These are phyloP conservation scores for Lipomyces mesembrius DNA, from an alignment of 805 yeast species.

Conservation along the genomic window DNA sequence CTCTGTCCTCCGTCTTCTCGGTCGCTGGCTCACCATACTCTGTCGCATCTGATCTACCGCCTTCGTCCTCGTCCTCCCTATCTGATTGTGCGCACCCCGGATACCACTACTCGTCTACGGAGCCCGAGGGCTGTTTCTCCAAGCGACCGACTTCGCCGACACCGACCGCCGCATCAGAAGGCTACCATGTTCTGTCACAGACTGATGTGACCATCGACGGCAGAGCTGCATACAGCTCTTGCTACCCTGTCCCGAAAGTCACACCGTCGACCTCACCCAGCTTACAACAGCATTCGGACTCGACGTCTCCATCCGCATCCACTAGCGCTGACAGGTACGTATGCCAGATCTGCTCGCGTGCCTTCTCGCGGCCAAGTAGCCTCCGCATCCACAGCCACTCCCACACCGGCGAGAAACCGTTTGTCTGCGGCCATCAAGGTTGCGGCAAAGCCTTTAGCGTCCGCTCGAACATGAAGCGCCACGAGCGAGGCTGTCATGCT, in stretches of 20 bases:
- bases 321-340: constrained; percentile 39
- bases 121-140: neutral
- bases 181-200: neutral
- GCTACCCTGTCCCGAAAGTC: neutral
- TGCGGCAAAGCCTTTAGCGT: constrained; percentile 79
- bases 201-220: neutral
- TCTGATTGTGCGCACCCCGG: too few relatives aligned
- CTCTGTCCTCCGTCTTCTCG: constrained; percentile 5
- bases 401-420: constrained; percentile 82
- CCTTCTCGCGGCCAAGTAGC: constrained; percentile 83
- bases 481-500: constrained; percentile 51
- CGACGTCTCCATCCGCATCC: constrained; percentile 10
- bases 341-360: constrained; percentile 65
- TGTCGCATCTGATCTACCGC: constrained; percentile 7
- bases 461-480: constrained; percentile 84
- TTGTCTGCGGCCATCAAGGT: constrained; percentile 63
- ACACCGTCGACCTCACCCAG: neutral
- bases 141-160: neutral
- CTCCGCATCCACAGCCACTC: constrained; percentile 79
- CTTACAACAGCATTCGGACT: neutral
- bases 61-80: neutral
- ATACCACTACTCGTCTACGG: too few relatives aligned
- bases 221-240: neutral
- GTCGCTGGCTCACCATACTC: constrained; percentile 8
- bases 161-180: neutral